phyloP scores from a whole-genome alignment of 139 green algal genomes.

The Auxenochlorella pyrenoidosa region DNA sequence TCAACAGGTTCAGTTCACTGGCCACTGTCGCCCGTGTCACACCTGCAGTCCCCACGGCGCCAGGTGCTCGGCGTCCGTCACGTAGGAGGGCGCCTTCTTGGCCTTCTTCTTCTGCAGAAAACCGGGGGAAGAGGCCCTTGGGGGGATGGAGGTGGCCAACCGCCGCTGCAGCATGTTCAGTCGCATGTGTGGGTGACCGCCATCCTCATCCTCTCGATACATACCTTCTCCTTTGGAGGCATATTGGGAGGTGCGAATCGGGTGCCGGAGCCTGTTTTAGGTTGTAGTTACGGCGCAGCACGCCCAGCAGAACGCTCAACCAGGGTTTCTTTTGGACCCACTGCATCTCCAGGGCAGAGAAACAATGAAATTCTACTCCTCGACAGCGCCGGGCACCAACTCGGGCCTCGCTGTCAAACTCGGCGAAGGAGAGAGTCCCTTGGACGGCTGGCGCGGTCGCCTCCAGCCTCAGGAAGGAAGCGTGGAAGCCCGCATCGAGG shows the following conservation, averaged over 20 bases:
- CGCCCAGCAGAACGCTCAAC: neutral
- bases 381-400: neutral
- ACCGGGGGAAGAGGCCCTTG: neutral
- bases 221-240: constrained; percentile 22
- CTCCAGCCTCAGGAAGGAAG: neutral
- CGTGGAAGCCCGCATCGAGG: neutral
- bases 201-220: neutral
- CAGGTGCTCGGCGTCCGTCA: neutral
- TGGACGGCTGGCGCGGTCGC: neutral
- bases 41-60: constrained; percentile 10
- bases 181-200: too few relatives aligned
- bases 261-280: neutral
- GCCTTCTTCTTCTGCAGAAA: constrained; percentile 6
- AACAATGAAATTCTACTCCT: neutral
- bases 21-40: too few relatives aligned
- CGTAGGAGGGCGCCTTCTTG: constrained; percentile 10
- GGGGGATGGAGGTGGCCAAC: neutral
- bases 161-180: neutral
- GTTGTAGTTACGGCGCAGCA: too few relatives aligned
- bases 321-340: neutral
- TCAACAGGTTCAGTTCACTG: too few relatives aligned
- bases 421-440: neutral
- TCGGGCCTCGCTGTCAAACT: neutral
- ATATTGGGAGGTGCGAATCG: neutral
- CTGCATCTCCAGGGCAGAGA: neutral